These are phyloP conservation scores for Perkinsus olseni DNA, from an alignment of 169 alveolate species.

Conservation along the genomic window DNA sequence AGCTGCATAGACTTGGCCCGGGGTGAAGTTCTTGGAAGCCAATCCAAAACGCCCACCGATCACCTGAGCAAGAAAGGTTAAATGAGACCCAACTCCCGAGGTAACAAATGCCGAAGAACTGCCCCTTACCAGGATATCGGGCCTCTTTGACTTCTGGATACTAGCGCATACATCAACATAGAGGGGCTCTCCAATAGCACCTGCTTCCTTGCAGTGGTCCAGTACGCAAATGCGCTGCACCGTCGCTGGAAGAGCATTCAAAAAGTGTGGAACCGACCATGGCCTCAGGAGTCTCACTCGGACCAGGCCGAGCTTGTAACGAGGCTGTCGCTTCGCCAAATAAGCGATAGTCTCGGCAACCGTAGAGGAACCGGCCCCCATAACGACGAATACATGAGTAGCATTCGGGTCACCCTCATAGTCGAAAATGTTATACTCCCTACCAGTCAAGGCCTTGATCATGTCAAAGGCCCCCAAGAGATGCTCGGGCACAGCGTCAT, in stretches of 20 bases:
- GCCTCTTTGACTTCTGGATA: conserved; percentile 5
- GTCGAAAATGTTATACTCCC: conserved; percentile 36
- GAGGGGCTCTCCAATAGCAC: conserved; percentile 46
- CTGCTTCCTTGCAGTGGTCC: conserved; percentile 45
- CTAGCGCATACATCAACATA: conserved; percentile 38
- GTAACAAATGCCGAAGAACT: background rate
- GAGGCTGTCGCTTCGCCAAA: background rate
- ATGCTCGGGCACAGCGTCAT: conserved; percentile 35
- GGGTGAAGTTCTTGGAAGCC: conserved; percentile 50
- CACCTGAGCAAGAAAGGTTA: background rate
- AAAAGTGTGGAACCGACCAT: conserved; percentile 39
- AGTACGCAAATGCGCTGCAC: conserved; percentile 36
- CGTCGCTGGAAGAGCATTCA: conserved; percentile 36
- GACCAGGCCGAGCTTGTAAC: conserved; percentile 38
- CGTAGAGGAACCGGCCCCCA: conserved; percentile 49
- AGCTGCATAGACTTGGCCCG: conserved; percentile 42
- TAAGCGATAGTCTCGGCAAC: conserved; percentile 35
- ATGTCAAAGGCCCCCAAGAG: conserved; percentile 33
- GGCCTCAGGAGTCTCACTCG: conserved; percentile 48
- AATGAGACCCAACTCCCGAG: too few species aligned
- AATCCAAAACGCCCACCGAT: conserved; percentile 45
- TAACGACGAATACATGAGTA: conserved; percentile 27
- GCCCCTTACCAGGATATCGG: background rate
- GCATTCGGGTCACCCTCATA: conserved; percentile 41
- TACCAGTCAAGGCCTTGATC: conserved; percentile 36